phyloP scores from a whole-genome alignment of 169 alveolate genomes.

The Eimeria tenella region DNA sequence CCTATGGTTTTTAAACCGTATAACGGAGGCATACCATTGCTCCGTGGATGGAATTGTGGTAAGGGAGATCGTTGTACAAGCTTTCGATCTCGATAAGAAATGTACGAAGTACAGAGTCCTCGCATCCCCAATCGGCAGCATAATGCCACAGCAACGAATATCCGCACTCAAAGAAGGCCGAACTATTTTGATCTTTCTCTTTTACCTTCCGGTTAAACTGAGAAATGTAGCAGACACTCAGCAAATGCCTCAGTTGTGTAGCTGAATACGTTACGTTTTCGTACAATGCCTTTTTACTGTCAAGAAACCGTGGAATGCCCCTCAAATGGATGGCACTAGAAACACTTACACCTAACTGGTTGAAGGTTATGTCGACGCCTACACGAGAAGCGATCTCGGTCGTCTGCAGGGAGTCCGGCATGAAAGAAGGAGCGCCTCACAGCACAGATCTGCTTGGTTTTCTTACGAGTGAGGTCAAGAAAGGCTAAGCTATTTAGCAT shows the following conservation, averaged over 20 bases:
- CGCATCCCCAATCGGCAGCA: conserved; percentile 66
- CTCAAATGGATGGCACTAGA: background rate
- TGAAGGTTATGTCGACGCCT: conserved; percentile 7
- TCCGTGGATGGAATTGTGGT: conserved; percentile 73
- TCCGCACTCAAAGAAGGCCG: conserved; percentile 46
- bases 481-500: too few species aligned
- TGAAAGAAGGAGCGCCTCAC: too few species aligned
- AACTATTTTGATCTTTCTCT: background rate
- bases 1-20: background rate
- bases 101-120: background rate
- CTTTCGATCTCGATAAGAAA: conserved; percentile 23
- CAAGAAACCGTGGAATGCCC: too few species aligned
- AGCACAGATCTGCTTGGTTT: too few species aligned
- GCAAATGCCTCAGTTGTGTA: too few species aligned
- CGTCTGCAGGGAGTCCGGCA: background rate
- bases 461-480: too few species aligned
- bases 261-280: too few species aligned
- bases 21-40: conserved; percentile 58
- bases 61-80: conserved; percentile 45
- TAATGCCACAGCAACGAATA: conserved; percentile 35
- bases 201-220: conserved; percentile 1
- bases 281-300: too few species aligned
- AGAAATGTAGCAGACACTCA: too few species aligned
- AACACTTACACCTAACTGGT: background rate
- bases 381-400: conserved; percentile 6